Base-by-base conservation (phyloP, 2,329 filamentous ascomycete species). In the Penicillium italicum region DNA sequence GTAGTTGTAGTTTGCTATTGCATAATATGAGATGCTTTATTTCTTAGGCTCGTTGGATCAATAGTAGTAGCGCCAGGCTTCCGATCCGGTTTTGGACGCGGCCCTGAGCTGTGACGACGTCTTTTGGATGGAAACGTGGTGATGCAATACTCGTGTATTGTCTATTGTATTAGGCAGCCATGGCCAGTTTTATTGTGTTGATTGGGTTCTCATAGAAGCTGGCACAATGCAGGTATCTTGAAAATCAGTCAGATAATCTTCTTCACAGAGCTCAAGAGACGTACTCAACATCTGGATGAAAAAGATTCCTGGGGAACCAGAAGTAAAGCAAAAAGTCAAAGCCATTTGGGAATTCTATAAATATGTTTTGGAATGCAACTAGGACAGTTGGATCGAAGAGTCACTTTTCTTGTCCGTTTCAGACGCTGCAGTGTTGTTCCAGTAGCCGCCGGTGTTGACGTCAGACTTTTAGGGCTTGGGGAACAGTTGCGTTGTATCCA, bases 391-490 rank as follows among this genome's bases (percentile, higher is more conserved):
- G 59, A 30, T 52, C 36, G 36, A 37, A 53, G 42, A 47, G 60
- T 53, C 53, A 54, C 49, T 18, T 22, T 45, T 20, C 26, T 43
- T 48, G 37, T 51, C 24, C 42, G 59, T 64, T 63, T 64, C 60
- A 64, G 46, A 24, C 24, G 38, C 36, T 24, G 33, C 34, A 20
- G 38, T 40, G 41, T 40, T 57, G 63, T 66, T 65, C 56, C 62
- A 65, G 56, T 37, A 66, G 57, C 53, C 60, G 62, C 63, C 56
- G 54, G 41, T 20, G 46, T 63, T 64, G 62, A 63, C 63, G 63
- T 65, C 63, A 65, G 56, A 55, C 28, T 11, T 50, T 47, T 52
- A 47, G 49, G 53, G 53, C 49, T 37, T 20, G 48, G 34, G 14
- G 24, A 24, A 24, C 24, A 24, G 43, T 45, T 33, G 28, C 43